Percentiles rank a stretch among this genome's conserved stretches.
phyloP scores from a whole-genome alignment of 495 filamentous ascomycete species.

The Viridothelium virens region DNA sequence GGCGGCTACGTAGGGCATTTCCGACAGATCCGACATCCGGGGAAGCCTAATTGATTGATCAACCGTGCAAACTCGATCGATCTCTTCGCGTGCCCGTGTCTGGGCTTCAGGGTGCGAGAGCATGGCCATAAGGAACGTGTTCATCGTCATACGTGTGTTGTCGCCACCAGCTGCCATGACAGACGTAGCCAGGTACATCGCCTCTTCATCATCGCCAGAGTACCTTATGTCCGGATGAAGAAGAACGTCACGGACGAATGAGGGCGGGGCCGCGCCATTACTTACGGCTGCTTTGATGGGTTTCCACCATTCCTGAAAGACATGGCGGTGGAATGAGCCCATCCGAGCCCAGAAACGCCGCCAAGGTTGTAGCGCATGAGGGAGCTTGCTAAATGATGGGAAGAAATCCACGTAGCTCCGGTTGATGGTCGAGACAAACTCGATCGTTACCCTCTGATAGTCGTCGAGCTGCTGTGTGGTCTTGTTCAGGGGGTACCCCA shows the following conservation, averaged over 20 bases:
- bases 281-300: constrained; percentile 27
- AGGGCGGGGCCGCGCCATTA: constrained; percentile 27
- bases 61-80: constrained; percentile 44
- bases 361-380: constrained; percentile 38
- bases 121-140: constrained; percentile 44
- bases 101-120: constrained; percentile 44
- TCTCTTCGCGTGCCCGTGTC: constrained; percentile 49
- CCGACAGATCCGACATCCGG: constrained; percentile 24
- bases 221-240: constrained; percentile 35
- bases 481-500: constrained; percentile 28
- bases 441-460: constrained; percentile 28
- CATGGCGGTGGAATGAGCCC: constrained; percentile 28
- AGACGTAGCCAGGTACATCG: constrained; percentile 40
- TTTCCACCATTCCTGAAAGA: constrained; percentile 37
- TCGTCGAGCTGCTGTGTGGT: constrained; percentile 27
- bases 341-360: constrained; percentile 33
- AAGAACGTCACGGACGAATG: constrained; percentile 35
- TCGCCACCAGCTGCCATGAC: constrained; percentile 43
- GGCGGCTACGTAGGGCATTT: constrained; percentile 33
- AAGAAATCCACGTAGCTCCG: constrained; percentile 37
- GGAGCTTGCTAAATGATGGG: constrained; percentile 34
- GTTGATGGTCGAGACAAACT: constrained; percentile 31
- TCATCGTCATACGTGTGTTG: constrained; percentile 37
- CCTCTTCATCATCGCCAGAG: constrained; percentile 36
- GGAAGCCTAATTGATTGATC: constrained; percentile 33